Percentiles rank a stretch among this genome's conserved stretches.
Conservation (phyloP, 768 basidiomycete genomes). For the Panellus pusillus region DNA sequence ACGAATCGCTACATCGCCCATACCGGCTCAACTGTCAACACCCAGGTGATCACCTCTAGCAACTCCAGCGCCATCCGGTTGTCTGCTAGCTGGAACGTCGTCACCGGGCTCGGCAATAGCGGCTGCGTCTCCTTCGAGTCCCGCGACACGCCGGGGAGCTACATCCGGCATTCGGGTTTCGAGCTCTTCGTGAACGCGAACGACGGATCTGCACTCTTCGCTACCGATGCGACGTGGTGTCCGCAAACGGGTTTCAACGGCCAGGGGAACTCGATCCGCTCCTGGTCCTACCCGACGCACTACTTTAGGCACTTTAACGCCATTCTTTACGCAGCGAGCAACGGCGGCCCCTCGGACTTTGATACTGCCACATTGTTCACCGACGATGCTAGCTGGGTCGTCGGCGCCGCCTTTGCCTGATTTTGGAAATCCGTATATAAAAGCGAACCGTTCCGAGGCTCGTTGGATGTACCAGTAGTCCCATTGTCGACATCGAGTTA, state of each 20-base stretch:
- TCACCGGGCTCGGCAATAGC: conserved; percentile 2
- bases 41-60: conserved; percentile 10
- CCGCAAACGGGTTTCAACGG: conserved; percentile 9
- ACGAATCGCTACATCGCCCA: conserved; percentile 13
- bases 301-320: conserved; percentile 13
- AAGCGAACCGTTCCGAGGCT: neutral
- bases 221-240: conserved; percentile 13
- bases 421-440: neutral
- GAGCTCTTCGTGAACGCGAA: conserved; percentile 1
- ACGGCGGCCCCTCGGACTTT: conserved; percentile 9
- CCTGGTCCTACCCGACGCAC: conserved; percentile 12
- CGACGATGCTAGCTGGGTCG: conserved; percentile 5
- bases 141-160: conserved; percentile 9
- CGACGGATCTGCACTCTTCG: conserved; percentile 7
- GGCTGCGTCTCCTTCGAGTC: conserved; percentile 12
- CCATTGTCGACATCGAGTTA: conserved; percentile 5
- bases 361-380: conserved; percentile 9
- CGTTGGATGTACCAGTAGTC: conserved; percentile 1
- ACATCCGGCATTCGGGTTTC: conserved; percentile 4
- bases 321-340: conserved; percentile 10
- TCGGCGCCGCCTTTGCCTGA: conserved; percentile 4
- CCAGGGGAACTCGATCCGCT: conserved; percentile 10
- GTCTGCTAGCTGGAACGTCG: conserved; percentile 13
- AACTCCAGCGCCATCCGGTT: conserved; percentile 1
- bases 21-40: conserved; percentile 9